Evolutionary conservation across 2,329 filamentous ascomycete genomes (phyloP).

Genomic region (Microsporum ferrugineum): DNA sequence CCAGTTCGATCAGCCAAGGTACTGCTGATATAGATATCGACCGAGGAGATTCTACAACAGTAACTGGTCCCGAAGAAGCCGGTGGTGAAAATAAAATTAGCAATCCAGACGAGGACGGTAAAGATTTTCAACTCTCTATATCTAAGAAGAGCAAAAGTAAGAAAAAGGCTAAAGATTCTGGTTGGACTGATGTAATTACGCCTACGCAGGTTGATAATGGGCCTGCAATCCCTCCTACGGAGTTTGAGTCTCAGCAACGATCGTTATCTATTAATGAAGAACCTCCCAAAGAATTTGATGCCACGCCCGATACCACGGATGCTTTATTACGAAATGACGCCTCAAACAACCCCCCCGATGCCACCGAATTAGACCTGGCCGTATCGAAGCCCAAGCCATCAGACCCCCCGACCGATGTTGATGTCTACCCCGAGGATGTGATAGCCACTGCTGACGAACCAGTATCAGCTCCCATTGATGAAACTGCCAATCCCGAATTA

Average conservation of each 20-base stretch:
- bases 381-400: not conserved
- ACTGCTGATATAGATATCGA: not conserved
- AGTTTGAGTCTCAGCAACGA: not conserved
- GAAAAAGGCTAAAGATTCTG: constrained; percentile 28
- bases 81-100: not conserved
- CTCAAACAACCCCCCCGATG: not conserved
- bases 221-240: constrained; percentile 6
- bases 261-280: not conserved
- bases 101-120: constrained; percentile 31
- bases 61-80: not conserved
- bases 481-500: not conserved
- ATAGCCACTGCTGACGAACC: not conserved
- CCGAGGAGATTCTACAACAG: not conserved
- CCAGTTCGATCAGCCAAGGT: not conserved
- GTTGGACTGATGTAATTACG: constrained; percentile 36
- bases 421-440: not conserved
- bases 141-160: constrained; percentile 26
- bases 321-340: not conserved
- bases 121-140: constrained; percentile 36
- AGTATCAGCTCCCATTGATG: not conserved
- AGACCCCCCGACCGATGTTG: not conserved
- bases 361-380: not conserved
- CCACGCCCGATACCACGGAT: not conserved
- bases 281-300: not conserved
- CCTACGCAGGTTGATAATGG: constrained; percentile 35